phyloP scores from a whole-genome alignment of 257 asterid species.

The Lavandula angustifolia region DNA sequence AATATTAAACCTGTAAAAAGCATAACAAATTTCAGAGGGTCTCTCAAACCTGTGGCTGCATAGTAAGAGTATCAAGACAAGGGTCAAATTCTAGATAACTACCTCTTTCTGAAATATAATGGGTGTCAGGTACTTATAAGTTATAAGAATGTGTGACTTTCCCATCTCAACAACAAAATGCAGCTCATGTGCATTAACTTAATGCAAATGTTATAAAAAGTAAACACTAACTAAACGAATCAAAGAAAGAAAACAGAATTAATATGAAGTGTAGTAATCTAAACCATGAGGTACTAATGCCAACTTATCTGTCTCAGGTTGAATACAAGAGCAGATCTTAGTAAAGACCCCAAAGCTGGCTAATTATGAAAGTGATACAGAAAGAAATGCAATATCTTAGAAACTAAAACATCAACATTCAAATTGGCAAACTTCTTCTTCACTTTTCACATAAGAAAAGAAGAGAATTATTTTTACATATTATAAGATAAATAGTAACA shows the following conservation, averaged over 20 bases:
- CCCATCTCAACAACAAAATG: conserved; percentile 13
- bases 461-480: neutral
- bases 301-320: neutral
- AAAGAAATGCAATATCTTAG: neutral
- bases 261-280: conserved; percentile 17
- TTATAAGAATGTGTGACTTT: conserved; percentile 16
- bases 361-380: neutral
- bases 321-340: neutral
- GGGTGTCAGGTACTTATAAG: neutral
- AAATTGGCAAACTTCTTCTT: neutral
- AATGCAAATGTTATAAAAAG: neutral
- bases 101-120: neutral
- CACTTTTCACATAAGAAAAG: neutral
- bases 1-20: conserved; percentile 58
- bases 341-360: neutral
- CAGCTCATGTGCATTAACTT: conserved; percentile 9
- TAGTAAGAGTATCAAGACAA: conserved; percentile 8
- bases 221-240: neutral
- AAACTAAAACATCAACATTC: conserved; percentile 1
- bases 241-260: conserved; percentile 24
- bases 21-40: conserved; percentile 19
- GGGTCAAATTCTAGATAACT: conserved; percentile 19
- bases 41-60: neutral
- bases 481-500: neutral
- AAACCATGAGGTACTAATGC: neutral